A percentile compares a stretch with the other conserved stretches of the same genome.
These are phyloP conservation scores for Plantago lanceolata DNA, from an alignment of 305 asterid species.

Conservation along the genomic window DNA sequence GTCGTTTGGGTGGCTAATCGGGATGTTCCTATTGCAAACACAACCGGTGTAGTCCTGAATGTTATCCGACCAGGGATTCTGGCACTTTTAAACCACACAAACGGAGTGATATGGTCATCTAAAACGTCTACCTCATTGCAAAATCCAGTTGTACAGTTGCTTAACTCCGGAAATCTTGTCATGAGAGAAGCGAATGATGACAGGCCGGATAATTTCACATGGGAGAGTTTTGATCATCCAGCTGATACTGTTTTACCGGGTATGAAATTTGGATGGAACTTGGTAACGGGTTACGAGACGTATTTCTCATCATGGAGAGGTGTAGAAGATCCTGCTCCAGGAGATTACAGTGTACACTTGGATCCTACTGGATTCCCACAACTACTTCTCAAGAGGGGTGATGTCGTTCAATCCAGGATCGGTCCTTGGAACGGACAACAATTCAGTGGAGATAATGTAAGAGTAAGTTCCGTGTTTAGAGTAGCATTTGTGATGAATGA, in stretches of 20 bases:
- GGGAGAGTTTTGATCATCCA: constrained; percentile 22
- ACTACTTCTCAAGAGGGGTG: neutral
- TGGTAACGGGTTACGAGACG: neutral
- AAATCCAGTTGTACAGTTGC: constrained; percentile 18
- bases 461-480: too few relatives aligned
- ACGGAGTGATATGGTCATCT: neutral
- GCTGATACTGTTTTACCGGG: constrained; percentile 17
- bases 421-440: constrained; percentile 24
- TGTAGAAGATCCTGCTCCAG: constrained; percentile 23
- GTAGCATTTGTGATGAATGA: too few relatives aligned
- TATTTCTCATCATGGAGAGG: constrained; percentile 15
- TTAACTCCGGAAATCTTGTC: constrained; percentile 21
- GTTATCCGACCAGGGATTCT: neutral
- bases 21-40: neutral
- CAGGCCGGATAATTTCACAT: constrained; percentile 13
- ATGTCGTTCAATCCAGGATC: neutral
- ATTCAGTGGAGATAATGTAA: constrained; percentile 34
- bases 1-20: constrained; percentile 22
- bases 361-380: constrained; percentile 12
- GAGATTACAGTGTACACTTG: constrained; percentile 10
- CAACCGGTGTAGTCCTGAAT: neutral
- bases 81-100: neutral
- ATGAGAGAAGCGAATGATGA: constrained; percentile 10
- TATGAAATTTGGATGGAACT: constrained; percentile 16
- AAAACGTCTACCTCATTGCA: neutral